Evolutionary conservation across 805 yeast genomes (phyloP), one percentile per base, ranked within the genome.

Genomic region (Wickerhamiella siamensis): DNA sequence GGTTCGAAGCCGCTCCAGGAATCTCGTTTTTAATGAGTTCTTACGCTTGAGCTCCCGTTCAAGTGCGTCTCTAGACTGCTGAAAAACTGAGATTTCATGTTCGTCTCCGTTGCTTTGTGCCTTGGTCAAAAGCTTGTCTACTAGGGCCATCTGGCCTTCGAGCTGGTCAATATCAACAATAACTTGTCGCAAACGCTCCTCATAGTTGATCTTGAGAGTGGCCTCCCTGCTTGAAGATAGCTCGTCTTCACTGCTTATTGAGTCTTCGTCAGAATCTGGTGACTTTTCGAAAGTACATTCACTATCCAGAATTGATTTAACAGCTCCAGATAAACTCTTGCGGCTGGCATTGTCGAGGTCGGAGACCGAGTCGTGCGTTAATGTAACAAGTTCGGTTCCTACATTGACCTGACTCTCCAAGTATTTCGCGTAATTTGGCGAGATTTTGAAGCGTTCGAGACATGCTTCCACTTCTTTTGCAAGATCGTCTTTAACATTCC

Each of bases 21-120:
- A n/a, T 3, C 37, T 10, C 5, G 19, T 17, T 4, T 19, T 20
- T 5, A 34, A 26, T 33, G 81, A 88, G 51, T 73, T 79, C 49
- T 80, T 81, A 2, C 75, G 57, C 38, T 73, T 74, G n/a, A 84
- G 68, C 53, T 87, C 96, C 45, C 80, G 66, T 29, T 71, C 72
- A 43, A 84, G 66, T 43, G 83, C 74, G 14, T 69, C 50, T 38
- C 73, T 72, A 0, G 95, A 84, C 51, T 78, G 80, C 39, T 64
- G 65, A 48, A 88, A 60, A 36, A 86, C 69, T 43, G 77, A 71
- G 38, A 81, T 61, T 53, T 86, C 91, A 4, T 75, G 68, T 4
- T 71, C 60, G 55, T 82, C 82, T 56, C 83, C 81, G 0, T 93
- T 83, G 26, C 88, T 62, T 51, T 83, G 94, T 0, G 96, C 95